These are phyloP conservation scores for Coix lacrymajobi DNA, from an alignment of 176 grass and related monocot species.

Conservation along the genomic window DNA sequence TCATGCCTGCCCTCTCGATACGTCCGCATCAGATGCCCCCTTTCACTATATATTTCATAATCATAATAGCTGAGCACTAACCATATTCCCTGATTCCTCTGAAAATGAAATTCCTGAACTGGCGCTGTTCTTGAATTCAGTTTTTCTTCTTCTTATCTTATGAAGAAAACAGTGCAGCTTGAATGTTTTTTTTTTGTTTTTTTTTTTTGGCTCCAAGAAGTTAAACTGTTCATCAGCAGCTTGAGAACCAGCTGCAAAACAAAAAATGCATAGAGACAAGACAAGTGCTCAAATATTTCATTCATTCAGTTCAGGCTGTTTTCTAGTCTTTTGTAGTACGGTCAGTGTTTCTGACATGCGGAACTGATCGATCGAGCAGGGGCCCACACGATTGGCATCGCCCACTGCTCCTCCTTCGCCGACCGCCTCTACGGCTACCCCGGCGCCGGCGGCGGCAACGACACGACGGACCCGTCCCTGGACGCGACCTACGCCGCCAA, in stretches of 20 bases:
- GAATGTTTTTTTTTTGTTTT: background rate
- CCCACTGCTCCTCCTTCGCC: slow-evolving; percentile 54
- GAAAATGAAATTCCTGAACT: background rate
- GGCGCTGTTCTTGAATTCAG: background rate
- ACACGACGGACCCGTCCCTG: slow-evolving; percentile 48
- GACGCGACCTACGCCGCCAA: slow-evolving; percentile 56
- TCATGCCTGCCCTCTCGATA: background rate
- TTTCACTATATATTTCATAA: background rate
- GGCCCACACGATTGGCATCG: slow-evolving; percentile 82
- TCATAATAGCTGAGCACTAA: background rate
- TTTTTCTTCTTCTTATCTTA: background rate
- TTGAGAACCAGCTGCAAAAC: background rate
- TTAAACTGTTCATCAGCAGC: background rate
- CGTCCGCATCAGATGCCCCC: background rate
- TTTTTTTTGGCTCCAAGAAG: background rate
- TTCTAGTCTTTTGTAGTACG: background rate
- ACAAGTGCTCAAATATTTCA: background rate
- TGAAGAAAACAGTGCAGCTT: background rate
- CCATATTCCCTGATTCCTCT: background rate
- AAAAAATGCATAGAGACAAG: background rate
- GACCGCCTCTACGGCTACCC: slow-evolving; percentile 46
- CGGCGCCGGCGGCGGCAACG: slow-evolving; percentile 34
- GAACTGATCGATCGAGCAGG: slow-evolving; percentile 17
- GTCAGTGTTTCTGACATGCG: background rate
- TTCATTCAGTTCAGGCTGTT: background rate